Conservation (phyloP, 73 alveolate species). For the Stentor coeruleus region DNA sequence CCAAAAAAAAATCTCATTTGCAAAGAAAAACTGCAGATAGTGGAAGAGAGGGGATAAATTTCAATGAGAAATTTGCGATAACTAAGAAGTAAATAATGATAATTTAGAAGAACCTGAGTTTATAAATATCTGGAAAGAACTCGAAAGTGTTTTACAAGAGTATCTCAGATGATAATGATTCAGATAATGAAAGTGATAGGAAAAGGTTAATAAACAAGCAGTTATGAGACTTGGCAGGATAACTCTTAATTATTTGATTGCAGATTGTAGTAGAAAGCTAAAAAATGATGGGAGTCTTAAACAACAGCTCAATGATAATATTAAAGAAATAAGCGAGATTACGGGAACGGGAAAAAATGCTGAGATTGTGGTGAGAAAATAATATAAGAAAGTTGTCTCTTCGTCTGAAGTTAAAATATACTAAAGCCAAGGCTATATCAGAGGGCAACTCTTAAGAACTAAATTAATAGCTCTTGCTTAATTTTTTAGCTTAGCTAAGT, state of each 20-base stretch:
- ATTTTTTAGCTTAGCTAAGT: no score
- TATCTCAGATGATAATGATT: not conserved
- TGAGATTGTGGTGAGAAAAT: not conserved
- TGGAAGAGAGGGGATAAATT: constrained; percentile 24
- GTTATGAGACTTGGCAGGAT: not conserved
- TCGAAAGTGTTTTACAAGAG: not conserved
- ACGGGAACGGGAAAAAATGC: constrained; percentile 25
- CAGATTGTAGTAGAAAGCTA: constrained; percentile 10
- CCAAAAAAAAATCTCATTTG: not conserved
- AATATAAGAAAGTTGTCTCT: not conserved
- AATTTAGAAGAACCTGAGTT: not conserved
- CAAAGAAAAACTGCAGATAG: not conserved
- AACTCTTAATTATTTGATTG: not conserved
- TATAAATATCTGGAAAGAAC: not conserved
- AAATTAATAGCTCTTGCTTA: no score
- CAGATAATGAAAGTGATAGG: not conserved
- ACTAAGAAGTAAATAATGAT: not conserved
- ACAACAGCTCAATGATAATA: not conserved
- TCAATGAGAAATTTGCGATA: constrained; percentile 18
- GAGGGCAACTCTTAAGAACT: no score
- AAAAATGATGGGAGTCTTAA: not conserved
- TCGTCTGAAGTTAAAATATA: no score
- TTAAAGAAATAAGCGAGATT: constrained; percentile 9
- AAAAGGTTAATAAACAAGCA: not conserved
- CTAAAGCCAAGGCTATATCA: no score